These are phyloP conservation scores for Erigeron philadelphicus DNA, from an alignment of 140 eudicot genomes.

Conservation along the genomic window DNA sequence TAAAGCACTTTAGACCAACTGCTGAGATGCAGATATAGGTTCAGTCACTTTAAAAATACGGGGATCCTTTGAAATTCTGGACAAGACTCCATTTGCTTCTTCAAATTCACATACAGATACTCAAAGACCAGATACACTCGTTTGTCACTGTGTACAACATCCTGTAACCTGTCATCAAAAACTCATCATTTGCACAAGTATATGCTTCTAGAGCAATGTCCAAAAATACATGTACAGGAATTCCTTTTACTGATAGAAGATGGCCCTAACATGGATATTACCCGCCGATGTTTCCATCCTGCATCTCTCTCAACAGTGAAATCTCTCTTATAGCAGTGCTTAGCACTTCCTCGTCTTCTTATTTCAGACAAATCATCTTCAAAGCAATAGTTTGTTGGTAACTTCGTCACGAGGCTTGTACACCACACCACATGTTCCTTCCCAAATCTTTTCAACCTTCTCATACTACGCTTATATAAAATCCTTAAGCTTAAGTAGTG, in stretches of 20 bases:
- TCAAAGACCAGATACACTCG: slow-evolving; percentile 86
- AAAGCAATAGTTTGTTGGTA: slow-evolving; percentile 84
- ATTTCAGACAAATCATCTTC: slow-evolving; percentile 86
- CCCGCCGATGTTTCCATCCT: slow-evolving; percentile 92
- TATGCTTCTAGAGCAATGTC: slow-evolving; percentile 1
- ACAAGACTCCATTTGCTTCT: slow-evolving; percentile 93
- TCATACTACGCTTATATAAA: slow-evolving; percentile 50
- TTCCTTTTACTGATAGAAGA: neutral
- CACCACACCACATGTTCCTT: slow-evolving; percentile 96
- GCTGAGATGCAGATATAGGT: slow-evolving; percentile 19
- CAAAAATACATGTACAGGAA: slow-evolving; percentile 3
- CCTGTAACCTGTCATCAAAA: slow-evolving; percentile 66
- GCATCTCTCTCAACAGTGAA: slow-evolving; percentile 93
- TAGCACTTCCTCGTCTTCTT: slow-evolving; percentile 95
- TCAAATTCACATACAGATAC: slow-evolving; percentile 83
- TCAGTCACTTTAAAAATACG: slow-evolving; percentile 66
- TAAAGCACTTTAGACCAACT: neutral
- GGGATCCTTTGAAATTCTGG: slow-evolving; percentile 81
- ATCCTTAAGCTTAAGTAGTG: neutral
- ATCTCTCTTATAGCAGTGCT: slow-evolving; percentile 96
- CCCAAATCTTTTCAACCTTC: slow-evolving; percentile 91
- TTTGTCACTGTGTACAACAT: slow-evolving; percentile 92
- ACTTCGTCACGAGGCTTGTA: slow-evolving; percentile 83
- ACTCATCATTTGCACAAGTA: slow-evolving; percentile 15
- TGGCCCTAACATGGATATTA: slow-evolving; percentile 16